Evolutionary conservation across 306 rosid genomes (phyloP).

Genomic region (Corylus americana): DNA sequence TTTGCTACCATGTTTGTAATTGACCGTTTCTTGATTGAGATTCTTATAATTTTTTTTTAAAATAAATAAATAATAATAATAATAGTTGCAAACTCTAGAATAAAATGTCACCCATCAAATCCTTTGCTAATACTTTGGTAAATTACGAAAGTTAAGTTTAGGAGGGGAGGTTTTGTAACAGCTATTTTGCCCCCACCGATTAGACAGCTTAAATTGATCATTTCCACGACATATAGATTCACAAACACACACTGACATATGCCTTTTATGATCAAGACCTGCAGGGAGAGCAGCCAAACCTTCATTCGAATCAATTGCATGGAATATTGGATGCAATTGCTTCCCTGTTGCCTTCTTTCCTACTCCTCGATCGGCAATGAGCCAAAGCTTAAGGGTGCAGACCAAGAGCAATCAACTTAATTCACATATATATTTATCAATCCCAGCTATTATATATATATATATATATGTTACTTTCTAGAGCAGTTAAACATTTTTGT

Average conservation of each 20-base stretch:
- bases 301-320: no score
- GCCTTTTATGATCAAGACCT: no score
- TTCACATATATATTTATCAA: not conserved
- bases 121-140: slow-evolving; percentile 6
- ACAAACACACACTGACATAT: not conserved
- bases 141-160: not conserved
- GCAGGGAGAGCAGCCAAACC: no score
- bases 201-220: not conserved
- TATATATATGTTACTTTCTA: not conserved
- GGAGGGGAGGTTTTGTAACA: not conserved
- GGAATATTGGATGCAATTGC: no score
- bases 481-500: not conserved
- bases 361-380: not conserved
- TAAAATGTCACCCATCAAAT: slow-evolving; percentile 18
- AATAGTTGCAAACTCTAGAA: slow-evolving; percentile 15
- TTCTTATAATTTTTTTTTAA: not conserved
- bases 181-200: not conserved
- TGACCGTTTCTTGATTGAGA: slow-evolving; percentile 26
- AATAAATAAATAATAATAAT: not conserved
- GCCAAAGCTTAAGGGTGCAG: not conserved
- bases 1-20: slow-evolving; percentile 27
- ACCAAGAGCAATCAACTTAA: not conserved
- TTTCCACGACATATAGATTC: not conserved
- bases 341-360: no score
- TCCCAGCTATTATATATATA: not conserved